Conservation (phyloP, 805 yeast genomes). For the Kregervanrija pseudodelftensis region DNA sequence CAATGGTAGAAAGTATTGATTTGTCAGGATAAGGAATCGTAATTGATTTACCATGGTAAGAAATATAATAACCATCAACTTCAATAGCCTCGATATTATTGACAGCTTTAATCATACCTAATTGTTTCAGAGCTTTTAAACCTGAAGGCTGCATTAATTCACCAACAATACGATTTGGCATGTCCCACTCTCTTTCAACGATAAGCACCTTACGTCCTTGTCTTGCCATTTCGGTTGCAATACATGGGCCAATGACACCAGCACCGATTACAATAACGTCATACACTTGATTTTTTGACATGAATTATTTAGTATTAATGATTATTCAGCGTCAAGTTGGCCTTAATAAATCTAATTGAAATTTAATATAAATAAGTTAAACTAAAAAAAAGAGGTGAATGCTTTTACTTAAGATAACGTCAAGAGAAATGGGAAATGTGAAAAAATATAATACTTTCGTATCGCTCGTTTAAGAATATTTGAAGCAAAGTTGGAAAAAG, state of each 20-base stretch:
- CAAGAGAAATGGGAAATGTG: too few species aligned
- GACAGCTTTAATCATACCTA: constrained; percentile 75
- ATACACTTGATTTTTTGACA: constrained; percentile 27
- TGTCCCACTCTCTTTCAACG: constrained; percentile 82
- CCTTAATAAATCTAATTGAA: too few species aligned
- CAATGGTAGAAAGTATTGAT: constrained; percentile 36
- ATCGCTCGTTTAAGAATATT: background rate
- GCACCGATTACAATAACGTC: constrained; percentile 96
- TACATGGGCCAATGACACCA: constrained; percentile 94
- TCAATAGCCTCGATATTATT: constrained; percentile 72
- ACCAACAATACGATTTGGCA: constrained; percentile 95
- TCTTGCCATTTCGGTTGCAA: constrained; percentile 84
- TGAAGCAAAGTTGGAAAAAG: too few species aligned
- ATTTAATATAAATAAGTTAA: too few species aligned
- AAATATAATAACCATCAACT: constrained; percentile 75
- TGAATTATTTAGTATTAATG: background rate
- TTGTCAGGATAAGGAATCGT: constrained; percentile 68
- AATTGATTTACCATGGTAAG: constrained; percentile 52
- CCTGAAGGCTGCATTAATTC: constrained; percentile 97
- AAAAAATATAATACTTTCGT: background rate
- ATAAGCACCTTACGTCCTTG: constrained; percentile 80
- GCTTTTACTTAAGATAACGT: too few species aligned
- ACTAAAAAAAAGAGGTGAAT: too few species aligned
- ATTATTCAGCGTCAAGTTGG: too few species aligned
- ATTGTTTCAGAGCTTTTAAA: constrained; percentile 68